Base-by-base conservation (phyloP, 371 early-diverging fungal genomes). In the Furculomyces boomerangus region DNA sequence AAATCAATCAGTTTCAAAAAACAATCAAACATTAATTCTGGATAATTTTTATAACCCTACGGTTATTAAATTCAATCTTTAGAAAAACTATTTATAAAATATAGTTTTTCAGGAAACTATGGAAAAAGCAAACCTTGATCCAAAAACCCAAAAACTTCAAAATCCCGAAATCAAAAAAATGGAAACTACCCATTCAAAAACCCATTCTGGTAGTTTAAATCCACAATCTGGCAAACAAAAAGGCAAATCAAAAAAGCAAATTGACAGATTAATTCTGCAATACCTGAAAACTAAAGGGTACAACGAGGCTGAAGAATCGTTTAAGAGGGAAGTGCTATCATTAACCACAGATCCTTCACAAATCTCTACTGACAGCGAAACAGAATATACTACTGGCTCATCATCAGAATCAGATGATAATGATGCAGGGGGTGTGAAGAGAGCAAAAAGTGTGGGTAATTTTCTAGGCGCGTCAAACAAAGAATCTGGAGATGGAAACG, bases 391-490 rank as follows among this genome's bases (percentile, higher is more conserved):
- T 43, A 35, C 7, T 35, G 10, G 7, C 35, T 3, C 22, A 5
- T 16, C 43, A n/a, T 43, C 43, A 13, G 43, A 43, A n/a, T 43
- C 43, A 13, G 43, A 43, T 16, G 10, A 43, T 43, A n/a, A 43
- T 20, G 43, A 20, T 8, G 43, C 32, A 62, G 67, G 24, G 67
- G 64, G 0, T 58, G 59, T 24, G 57, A 62, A 29, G 62, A 62
- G 20, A 72, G 73, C 27, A 68, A 68, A 18, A 67, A 74, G 20
- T 65, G 67, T 35, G 62, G 62, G 48, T 66, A 57, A 39, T 63
- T 78, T 27, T 71, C 81, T 25, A 75, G 71, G 46, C 79, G 78
- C 58, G 71, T n/a, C n/a, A n/a, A n/a, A n/a, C n/a, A n/a, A n/a
- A n/a, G n/a, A n/a, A n/a, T n/a, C n/a, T n/a, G n/a, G n/a, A n/a